Conservation (phyloP, 257 asterid species). For the Gardenia jasminoides region DNA sequence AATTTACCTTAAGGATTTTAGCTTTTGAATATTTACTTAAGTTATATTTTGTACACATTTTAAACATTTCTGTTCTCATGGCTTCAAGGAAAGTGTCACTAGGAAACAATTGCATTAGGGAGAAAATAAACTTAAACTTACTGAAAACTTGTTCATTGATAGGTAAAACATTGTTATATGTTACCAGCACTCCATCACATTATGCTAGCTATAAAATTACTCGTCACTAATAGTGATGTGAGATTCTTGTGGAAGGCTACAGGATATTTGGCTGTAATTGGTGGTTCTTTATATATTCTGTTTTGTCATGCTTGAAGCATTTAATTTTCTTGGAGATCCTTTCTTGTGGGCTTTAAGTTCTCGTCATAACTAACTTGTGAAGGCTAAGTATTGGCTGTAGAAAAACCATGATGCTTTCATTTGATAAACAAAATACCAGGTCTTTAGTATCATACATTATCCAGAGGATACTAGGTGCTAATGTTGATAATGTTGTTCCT, state of each 20-base stretch:
- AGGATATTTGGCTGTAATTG: not conserved
- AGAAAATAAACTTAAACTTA: not conserved
- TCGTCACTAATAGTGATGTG: not conserved
- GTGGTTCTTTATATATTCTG: not conserved
- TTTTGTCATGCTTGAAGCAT: not conserved
- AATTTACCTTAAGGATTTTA: not conserved
- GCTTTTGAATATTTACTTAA: not conserved
- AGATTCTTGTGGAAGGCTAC: not conserved
- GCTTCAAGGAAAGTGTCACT: not conserved
- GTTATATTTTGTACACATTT: not conserved
- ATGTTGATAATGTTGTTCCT: conserved; percentile 13
- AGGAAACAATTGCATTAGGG: not conserved
- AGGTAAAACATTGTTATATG: not conserved
- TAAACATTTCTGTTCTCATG: not conserved
- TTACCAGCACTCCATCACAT: not conserved
- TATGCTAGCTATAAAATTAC: not conserved
- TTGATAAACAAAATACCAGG: not conserved
- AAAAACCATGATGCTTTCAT: not conserved
- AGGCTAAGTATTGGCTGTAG: not conserved
- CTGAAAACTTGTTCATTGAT: not conserved
- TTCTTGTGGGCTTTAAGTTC: not conserved
- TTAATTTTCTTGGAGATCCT: not conserved
- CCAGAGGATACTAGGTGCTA: not conserved
- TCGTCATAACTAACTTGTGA: not conserved
- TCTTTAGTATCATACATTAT: not conserved